Evolutionary conservation across 2,329 filamentous ascomycete species (phyloP).

Genomic region (Aspergillus tanneri): DNA sequence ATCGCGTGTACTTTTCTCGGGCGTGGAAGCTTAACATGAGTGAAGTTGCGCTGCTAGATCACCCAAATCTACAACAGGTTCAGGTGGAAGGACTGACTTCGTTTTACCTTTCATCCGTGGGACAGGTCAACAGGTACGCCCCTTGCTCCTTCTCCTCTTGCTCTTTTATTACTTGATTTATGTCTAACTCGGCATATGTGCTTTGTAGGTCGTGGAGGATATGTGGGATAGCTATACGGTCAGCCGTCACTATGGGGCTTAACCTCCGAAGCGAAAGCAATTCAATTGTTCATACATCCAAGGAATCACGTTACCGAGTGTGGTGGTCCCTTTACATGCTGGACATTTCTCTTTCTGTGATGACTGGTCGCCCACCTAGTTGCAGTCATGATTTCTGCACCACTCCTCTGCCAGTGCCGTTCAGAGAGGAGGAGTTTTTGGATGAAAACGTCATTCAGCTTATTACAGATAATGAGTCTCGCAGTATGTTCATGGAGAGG

Average conservation of each 20-base stretch:
- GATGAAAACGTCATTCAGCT: slow-evolving; percentile 33
- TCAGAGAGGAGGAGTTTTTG: slow-evolving; percentile 39
- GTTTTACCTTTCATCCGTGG: slow-evolving; percentile 42
- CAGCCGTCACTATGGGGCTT: slow-evolving; percentile 43
- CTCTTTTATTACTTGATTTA: not conserved
- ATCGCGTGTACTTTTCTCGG: slow-evolving; percentile 44
- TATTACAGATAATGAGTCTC: slow-evolving; percentile 35
- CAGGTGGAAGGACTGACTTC: slow-evolving; percentile 44
- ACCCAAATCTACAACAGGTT: slow-evolving; percentile 46
- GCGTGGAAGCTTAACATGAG: slow-evolving; percentile 43
- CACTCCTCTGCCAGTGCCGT: slow-evolving; percentile 42
- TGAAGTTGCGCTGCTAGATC: slow-evolving; percentile 36
- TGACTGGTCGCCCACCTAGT: slow-evolving; percentile 45
- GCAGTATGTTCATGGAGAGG: slow-evolving; percentile 28
- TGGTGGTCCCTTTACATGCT: slow-evolving; percentile 47
- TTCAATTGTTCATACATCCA: slow-evolving; percentile 36
- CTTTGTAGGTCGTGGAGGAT: slow-evolving; percentile 43
- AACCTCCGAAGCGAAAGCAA: slow-evolving; percentile 44
- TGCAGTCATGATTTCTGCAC: slow-evolving; percentile 42
- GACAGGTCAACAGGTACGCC: slow-evolving; percentile 45
- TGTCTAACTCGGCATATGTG: no score
- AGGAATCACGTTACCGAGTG: slow-evolving; percentile 44
- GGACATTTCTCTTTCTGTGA: slow-evolving; percentile 42
- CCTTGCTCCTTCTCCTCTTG: not conserved
- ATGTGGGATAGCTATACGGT: slow-evolving; percentile 42